phyloP scores from a whole-genome alignment of 768 basidiomycete species.

The Termitomyces sp. region DNA sequence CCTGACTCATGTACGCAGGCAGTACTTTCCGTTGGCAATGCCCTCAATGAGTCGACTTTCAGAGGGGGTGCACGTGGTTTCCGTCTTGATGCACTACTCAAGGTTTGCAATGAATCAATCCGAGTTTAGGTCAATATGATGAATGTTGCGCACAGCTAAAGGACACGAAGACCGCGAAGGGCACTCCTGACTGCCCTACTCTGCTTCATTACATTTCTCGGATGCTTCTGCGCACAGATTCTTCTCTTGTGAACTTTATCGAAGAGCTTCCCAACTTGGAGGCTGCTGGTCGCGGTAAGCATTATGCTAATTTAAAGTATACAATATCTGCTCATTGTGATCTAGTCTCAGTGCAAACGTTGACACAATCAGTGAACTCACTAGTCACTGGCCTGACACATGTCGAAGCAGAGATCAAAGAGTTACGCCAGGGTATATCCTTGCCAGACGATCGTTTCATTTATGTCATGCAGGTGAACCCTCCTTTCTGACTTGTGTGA shows the following conservation, averaged over 20 bases:
- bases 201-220: conserved; percentile 89
- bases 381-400: conserved; percentile 54
- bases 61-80: conserved; percentile 85
- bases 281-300: conserved; percentile 74
- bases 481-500: not conserved
- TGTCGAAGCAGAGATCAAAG: conserved; percentile 52
- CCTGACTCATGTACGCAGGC: conserved; percentile 35
- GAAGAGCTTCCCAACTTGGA: conserved; percentile 81
- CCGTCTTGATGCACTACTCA: conserved; percentile 74
- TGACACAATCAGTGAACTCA: conserved; percentile 55
- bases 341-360: conserved; percentile 64
- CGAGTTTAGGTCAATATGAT: not conserved
- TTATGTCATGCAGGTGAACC: conserved; percentile 61
- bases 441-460: conserved; percentile 58
- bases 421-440: conserved; percentile 28
- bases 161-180: conserved; percentile 76
- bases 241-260: conserved; percentile 63
- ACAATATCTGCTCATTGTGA: not conserved
- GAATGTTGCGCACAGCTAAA: conserved; percentile 50
- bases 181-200: conserved; percentile 71
- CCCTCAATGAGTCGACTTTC: conserved; percentile 77
- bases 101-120: conserved; percentile 43
- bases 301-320: not conserved
- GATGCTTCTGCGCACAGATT: conserved; percentile 64
- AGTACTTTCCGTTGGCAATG: conserved; percentile 77